These are phyloP conservation scores for Rhodotorula sp. DNA, from an alignment of 1,284 basidiomycete species.

Conservation along the genomic window DNA sequence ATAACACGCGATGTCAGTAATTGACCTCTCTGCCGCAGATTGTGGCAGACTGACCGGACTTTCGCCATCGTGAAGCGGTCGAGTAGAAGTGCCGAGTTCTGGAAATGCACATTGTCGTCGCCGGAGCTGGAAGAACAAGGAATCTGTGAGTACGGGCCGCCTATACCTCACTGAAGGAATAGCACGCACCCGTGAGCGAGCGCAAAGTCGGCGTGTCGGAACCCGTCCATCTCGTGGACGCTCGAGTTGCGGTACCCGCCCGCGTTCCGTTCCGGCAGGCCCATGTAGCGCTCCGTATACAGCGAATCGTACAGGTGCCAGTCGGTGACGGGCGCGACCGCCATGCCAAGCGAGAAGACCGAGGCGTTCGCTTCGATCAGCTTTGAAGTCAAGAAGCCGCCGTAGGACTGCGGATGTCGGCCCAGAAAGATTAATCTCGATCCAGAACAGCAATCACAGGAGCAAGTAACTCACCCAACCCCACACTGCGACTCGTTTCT, in stretches of 20 bases:
- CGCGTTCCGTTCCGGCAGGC: constrained; percentile 69
- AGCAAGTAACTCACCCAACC: constrained; percentile 70
- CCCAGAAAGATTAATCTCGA: background rate
- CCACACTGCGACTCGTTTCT: constrained; percentile 84
- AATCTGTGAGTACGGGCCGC: background rate
- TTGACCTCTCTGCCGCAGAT: background rate
- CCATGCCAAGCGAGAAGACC: constrained; percentile 66
- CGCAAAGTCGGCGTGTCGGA: constrained; percentile 72
- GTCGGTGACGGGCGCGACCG: constrained; percentile 62
- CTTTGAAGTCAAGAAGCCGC: constrained; percentile 89
- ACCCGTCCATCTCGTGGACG: constrained; percentile 79
- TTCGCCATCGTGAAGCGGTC: constrained; percentile 81
- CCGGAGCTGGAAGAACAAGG: constrained; percentile 55
- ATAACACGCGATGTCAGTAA: no score
- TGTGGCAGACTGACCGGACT: constrained; percentile 57
- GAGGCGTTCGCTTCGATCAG: constrained; percentile 62
- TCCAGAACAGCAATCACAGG: no score
- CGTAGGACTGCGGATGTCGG: constrained; percentile 66
- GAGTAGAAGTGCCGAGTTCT: constrained; percentile 82
- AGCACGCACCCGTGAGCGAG: constrained; percentile 70
- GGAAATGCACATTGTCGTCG: constrained; percentile 92
- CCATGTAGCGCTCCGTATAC: constrained; percentile 87
- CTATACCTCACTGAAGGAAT: no score
- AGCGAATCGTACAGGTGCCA: constrained; percentile 58
- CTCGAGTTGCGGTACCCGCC: constrained; percentile 80